phyloP scores from a whole-genome alignment of 345 rosid genomes.

The Hibiscus tridactylites region DNA sequence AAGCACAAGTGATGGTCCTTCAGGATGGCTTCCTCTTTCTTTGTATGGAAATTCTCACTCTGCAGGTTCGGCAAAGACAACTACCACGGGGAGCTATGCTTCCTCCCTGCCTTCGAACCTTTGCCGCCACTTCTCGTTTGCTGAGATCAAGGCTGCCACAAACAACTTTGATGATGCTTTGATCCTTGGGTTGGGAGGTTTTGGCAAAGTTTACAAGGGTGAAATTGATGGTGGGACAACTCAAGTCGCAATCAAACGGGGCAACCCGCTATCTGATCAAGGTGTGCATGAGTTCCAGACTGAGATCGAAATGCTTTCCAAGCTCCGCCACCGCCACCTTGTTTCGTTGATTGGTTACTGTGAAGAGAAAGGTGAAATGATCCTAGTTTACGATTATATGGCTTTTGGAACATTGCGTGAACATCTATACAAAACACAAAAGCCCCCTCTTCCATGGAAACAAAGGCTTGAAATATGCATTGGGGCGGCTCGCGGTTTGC shows the following conservation, averaged over 20 bases:
- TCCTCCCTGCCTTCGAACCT: slow-evolving; percentile 93
- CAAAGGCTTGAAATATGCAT: slow-evolving; percentile 97
- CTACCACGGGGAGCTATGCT: slow-evolving; percentile 91
- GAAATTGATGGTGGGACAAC: slow-evolving; percentile 83
- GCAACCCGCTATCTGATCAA: slow-evolving; percentile 93
- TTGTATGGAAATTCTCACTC: slow-evolving; percentile 94
- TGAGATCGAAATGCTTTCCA: slow-evolving; percentile 96
- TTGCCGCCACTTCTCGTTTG: slow-evolving; percentile 94
- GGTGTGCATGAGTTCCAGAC: slow-evolving; percentile 98
- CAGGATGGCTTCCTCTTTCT: slow-evolving; percentile 96
- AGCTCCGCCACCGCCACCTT: slow-evolving; percentile 94
- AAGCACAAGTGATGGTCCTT: slow-evolving; percentile 79
- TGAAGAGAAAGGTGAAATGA: slow-evolving; percentile 93
- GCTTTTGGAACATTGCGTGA: slow-evolving; percentile 89
- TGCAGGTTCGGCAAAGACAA: slow-evolving; percentile 87
- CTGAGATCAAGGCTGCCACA: slow-evolving; percentile 97
- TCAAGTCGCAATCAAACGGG: slow-evolving; percentile 95
- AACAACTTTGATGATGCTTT: slow-evolving; percentile 88
- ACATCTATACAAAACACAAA: slow-evolving; percentile 90
- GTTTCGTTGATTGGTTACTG: slow-evolving; percentile 95
- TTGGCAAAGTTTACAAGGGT: slow-evolving; percentile 93
- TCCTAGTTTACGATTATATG: slow-evolving; percentile 94
- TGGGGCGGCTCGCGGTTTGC: slow-evolving; percentile 91
- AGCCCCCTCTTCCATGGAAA: slow-evolving; percentile 86
- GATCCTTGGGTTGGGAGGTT: slow-evolving; percentile 93